These are phyloP conservation scores for Lachancea mirantina DNA, from an alignment of 805 yeast species.

Conservation along the genomic window DNA sequence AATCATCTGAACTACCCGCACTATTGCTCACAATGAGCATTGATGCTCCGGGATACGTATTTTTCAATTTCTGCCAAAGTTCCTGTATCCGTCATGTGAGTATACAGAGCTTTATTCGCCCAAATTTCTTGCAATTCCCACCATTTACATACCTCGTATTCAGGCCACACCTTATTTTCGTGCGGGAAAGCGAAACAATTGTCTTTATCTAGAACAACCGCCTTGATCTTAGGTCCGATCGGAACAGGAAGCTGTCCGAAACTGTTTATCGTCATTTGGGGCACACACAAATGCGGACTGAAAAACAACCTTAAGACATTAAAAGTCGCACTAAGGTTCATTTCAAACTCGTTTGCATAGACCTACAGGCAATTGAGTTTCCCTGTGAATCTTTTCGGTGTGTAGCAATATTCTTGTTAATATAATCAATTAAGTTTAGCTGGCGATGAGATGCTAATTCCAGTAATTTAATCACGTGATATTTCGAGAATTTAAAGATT, in stretches of 20 bases:
- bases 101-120: too few relatives aligned
- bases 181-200: constrained; percentile 89
- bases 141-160: constrained; percentile 42
- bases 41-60: constrained; percentile 53
- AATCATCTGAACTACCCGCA: constrained; percentile 84
- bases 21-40: constrained; percentile 82
- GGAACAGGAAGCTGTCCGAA: constrained; percentile 53
- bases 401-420: too few relatives aligned
- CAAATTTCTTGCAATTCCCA: too few relatives aligned
- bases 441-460: too few relatives aligned
- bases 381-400: too few relatives aligned
- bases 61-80: constrained; percentile 49
- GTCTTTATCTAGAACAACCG: constrained; percentile 86
- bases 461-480: too few relatives aligned
- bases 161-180: constrained; percentile 73
- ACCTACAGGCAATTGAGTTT: too few relatives aligned
- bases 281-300: constrained; percentile 64
- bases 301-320: constrained; percentile 53
- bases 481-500: too few relatives aligned
- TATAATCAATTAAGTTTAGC: too few relatives aligned
- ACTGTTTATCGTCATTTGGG: constrained; percentile 49
- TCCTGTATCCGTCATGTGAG: constrained; percentile 13
- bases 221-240: constrained; percentile 45
- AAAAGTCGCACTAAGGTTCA: constrained; percentile 73
- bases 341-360: constrained; percentile 10